Evolutionary conservation across 495 filamentous ascomycete species (phyloP), one percentile per base, ranked within the genome.

Genomic region (Aspergillus mulundensis): DNA sequence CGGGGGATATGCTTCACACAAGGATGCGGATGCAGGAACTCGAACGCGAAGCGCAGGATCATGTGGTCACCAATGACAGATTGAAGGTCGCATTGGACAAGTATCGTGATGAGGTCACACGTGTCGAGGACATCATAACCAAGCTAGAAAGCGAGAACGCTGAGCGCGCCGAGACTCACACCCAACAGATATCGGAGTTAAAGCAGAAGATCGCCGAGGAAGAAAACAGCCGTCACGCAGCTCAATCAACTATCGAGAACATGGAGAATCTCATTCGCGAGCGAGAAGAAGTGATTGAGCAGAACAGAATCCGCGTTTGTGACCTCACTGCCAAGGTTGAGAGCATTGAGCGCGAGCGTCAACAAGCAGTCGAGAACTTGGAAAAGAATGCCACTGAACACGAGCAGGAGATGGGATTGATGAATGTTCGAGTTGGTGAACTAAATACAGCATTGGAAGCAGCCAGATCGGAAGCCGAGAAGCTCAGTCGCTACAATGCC

Each of bases 21-120:
- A 72, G 76, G 36, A 75, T 68, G 46, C 64, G 69, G 12, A 67
- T 77, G 62, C 70, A 73, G 43, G 75, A 79, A 5, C 70, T 84
- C 14, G 77, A 83, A 28, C 66, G 62, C 5, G 73, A 82, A 49
- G 74, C 81, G 46, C 66, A 75, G 2, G 85, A 87, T 36, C 78
- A 87, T 21, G 77, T 81, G 15, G 58, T 79, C 11, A 78, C 79
- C 24, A 77, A 88, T 51, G 77, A 82, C 51, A 77, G 82, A 25
- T 74, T 91, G 21, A 81, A 80, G 58, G 62, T 70, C 23, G 86
- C 88, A 0, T 76, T 89, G 0, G 74, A 81, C 16, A 76, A 76
- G 12, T 91, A 91, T 61, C 74, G 79, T 8, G 67, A 76, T 7
- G 90, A 95, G 52, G 75, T 89, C 3, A 71, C 71, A 16, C 73